Conservation (phyloP, 176 grass and related monocot species). For the Phragmites australis region DNA sequence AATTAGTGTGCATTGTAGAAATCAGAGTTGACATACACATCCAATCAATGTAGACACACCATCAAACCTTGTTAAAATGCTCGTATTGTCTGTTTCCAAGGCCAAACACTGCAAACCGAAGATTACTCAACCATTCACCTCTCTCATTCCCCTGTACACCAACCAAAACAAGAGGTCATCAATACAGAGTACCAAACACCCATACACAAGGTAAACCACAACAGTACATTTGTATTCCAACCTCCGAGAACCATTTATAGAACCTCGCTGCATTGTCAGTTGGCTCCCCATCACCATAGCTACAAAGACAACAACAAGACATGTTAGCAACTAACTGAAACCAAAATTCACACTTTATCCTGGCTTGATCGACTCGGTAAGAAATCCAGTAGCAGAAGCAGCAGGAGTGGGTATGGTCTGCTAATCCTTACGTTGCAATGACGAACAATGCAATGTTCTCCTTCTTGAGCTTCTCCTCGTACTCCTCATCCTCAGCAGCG, state of each 20-base stretch:
- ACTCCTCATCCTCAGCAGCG: slow-evolving; percentile 72
- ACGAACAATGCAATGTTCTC: slow-evolving; percentile 78
- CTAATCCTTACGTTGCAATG: slow-evolving; percentile 73
- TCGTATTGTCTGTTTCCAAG: slow-evolving; percentile 87
- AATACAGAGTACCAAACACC: neutral
- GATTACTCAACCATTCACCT: slow-evolving; percentile 56
- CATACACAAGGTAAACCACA: neutral
- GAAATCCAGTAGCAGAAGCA: neutral
- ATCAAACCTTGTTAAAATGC: slow-evolving; percentile 94
- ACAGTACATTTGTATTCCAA: neutral
- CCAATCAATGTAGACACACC: neutral
- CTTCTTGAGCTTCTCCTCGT: slow-evolving; percentile 86
- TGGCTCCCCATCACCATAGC: slow-evolving; percentile 90
- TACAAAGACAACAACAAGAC: slow-evolving; percentile 15
- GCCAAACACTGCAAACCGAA: slow-evolving; percentile 73
- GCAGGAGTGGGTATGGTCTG: too few species aligned
- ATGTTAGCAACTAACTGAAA: neutral
- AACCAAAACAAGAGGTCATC: slow-evolving; percentile 16
- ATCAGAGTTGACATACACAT: neutral
- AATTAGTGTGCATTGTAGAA: neutral
- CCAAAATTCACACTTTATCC: neutral
- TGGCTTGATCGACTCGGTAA: neutral
- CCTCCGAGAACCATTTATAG: slow-evolving; percentile 88
- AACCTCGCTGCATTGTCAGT: slow-evolving; percentile 83
- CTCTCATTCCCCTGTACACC: slow-evolving; percentile 52